Evolutionary conservation across 169 alveolate species (phyloP), one percentile per base, ranked within the genome.

Genomic region (Babesia sp.): DNA sequence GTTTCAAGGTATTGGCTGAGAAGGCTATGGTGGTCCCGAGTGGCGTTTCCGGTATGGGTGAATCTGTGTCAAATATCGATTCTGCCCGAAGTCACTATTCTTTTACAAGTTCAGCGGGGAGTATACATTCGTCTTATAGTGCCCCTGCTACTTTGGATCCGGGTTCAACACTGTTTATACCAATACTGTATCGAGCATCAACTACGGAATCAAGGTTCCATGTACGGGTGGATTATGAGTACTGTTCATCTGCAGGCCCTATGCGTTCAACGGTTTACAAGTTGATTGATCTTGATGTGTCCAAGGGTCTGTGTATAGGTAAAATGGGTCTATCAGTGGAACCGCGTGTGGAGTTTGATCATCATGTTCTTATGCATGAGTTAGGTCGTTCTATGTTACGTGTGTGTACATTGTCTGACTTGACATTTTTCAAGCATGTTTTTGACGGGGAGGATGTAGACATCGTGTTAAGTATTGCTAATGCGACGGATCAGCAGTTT

Each of bases 151-250:
- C 26, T 3, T 12, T 73, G 18, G n/a, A 14, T 11, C 84, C 84
- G 14, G 70, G 70, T 11, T 55, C 42, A 22, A 50, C 84, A 12
- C 59, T 73, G 22, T 61, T 51, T 24, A 54, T 73, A 20, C 84
- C 84, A 8, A 44, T 73, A 46, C 7, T 73, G 41, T 73, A 73
- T 46, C 45, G 61, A 20, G 74, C 74, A 14, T 34, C 71, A 56
- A 48, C 26, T 33, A 64, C 64, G 3, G 53, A 31, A n/a, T 45
- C 63, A 12, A 2, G 53, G 20, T 64, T 24, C 61, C 48, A 64
- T 37, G 45, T 64, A 26, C 31, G 74, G 18, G 74, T 64, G 24
- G 74, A 64, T 37, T 64, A 64, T 24, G 74, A 64, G 48, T 64
- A 64, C 74, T 11, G 29, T 5, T 6, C 60, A 6, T 22, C 7